Base-by-base conservation (phyloP, 257 asterid genomes). In the Pogostemon cablin region DNA sequence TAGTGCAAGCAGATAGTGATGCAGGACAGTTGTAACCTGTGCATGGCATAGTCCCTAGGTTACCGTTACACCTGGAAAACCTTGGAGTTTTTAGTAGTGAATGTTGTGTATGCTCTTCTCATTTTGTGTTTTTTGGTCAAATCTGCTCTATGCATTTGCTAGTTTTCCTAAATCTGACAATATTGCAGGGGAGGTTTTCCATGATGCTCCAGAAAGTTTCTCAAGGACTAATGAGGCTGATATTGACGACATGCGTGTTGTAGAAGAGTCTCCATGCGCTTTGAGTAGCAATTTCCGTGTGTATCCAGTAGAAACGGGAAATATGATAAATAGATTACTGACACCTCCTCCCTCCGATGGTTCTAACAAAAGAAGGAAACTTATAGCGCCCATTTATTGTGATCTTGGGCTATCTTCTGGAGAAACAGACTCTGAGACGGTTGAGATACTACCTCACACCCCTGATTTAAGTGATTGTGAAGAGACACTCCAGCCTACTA, bases 351-450 rank as follows among this genome's bases (percentile, higher is more conserved):
- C 86, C 34, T 69, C 72, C 72, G 74, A 75, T 71, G 85, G 75
- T 12, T 93, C 96, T 64, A 78, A 87, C 83, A 89, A 86, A 75
- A 81, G 92, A 78, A 82, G 97, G 86, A 95, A 80, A 78, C 79
- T 91, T 61, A 81, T 69, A 82, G 81, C 77, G 68, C 75, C 92
- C 49, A 8, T 81, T 59, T 43, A 60, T 72, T 73, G 63, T 48
- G 90, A 85, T 59, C 81, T 65, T 47, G 81, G 70, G 48, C 40
- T 69, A 55, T 79, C 67, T 71, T 74, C 86, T 11, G 82, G 77
- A 76, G 92, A 82, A 75, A 75, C 47, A 12, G 73, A 77, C 56
- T 48, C 78, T 15, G 80, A 75, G 66, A 67, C 65, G 35, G 75
- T 65, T 78, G 91, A 79, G 11, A 71, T 74, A 35, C 61, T 73